Percentiles rank a stretch among this genome's conserved stretches.
Evolutionary conservation across 108 stramenopile genomes (phyloP).

Genomic region (Cyclostephanos invisitatus): DNA sequence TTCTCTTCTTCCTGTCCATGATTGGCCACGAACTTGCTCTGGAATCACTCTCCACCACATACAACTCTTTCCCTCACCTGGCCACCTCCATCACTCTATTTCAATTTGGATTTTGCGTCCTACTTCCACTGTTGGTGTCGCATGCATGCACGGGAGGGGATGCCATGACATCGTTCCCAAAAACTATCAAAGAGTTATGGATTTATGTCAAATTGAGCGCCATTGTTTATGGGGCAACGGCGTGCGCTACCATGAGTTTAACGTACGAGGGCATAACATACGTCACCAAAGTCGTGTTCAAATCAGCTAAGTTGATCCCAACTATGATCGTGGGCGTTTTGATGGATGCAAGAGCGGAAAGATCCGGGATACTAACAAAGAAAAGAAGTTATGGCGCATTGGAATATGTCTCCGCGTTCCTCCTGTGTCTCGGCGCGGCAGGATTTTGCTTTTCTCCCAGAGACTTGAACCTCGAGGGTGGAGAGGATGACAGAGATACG

Average conservation of each 20-base stretch:
- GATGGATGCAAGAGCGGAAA: conserved; percentile 40
- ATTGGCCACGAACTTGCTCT: conserved; percentile 64
- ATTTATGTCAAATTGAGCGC: conserved; percentile 56
- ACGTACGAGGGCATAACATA: conserved; percentile 58
- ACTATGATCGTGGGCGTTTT: conserved; percentile 66
- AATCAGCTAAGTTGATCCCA: conserved; percentile 66
- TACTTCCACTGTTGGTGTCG: conserved; percentile 54
- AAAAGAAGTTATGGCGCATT: conserved; percentile 43
- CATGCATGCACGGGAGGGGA: conserved; percentile 34
- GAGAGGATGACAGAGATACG: conserved; percentile 7
- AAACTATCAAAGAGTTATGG: conserved; percentile 30
- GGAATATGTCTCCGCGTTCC: conserved; percentile 58
- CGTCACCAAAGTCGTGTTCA: conserved; percentile 77
- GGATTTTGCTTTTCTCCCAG: conserved; percentile 52
- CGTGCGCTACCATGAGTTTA: conserved; percentile 55
- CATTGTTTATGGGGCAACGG: conserved; percentile 66
- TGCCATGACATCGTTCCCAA: conserved; percentile 50
- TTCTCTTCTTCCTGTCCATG: conserved; percentile 60
- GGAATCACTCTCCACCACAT: conserved; percentile 56
- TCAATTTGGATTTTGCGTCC: conserved; percentile 67
- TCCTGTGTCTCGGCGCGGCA: conserved; percentile 65
- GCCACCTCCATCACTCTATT: conserved; percentile 61
- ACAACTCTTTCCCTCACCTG: conserved; percentile 50
- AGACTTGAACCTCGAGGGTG: conserved; percentile 5
- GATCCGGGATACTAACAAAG: conserved; percentile 28